Base-by-base conservation (phyloP, 2,329 filamentous ascomycete species). In the Xylogone sp. region DNA sequence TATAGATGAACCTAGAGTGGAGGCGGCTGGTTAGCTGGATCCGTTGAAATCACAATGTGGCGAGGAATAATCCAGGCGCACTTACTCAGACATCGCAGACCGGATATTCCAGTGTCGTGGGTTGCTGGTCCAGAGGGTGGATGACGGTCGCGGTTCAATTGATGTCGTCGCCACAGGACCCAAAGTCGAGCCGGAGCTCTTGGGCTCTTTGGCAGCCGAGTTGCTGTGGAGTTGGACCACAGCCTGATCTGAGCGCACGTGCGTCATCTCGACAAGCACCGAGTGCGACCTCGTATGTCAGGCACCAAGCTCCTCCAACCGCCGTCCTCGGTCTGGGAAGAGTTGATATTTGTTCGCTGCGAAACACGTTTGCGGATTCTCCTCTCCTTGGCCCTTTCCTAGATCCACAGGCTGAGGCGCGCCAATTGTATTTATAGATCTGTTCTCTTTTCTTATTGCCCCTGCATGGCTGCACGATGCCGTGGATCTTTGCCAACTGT, bases 171-270 rank as follows among this genome's bases (percentile, higher is more conserved):
- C 34, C 34, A 39, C 34, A 16, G 34, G 34, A 39, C 34, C 34
- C 5, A 18, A 16, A 39, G 34, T 39, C 12, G 34, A 39, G 34
- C 34, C 12, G 34, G 34, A 39, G 34, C 34, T 39, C 34, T 39
- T 39, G 12, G 24, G 82, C 60, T 96, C 89, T 42, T 77, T 76
- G 46, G 79, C 77, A 29, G 84, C 84, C 18, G 86, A 67, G 27
- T 81, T 76, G 50, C 87, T n/a, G n/a, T n/a, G 81, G 63, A 91
- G 73, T 54, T 75, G 71, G 21, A 70, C 65, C 29, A 74, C 71
- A 20, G 81, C 62, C 8, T 39, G 34, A 39, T 39, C 34, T 18
- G 34, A 18, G 34, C 34, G 13, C 34, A 39, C 34, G 34, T 39
- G 34, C 34, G 34, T 39, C 34, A 39, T 39, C 34, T 39, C 10